Base-by-base conservation (phyloP, 169 alveolate species). In the Neospora caninum region DNA sequence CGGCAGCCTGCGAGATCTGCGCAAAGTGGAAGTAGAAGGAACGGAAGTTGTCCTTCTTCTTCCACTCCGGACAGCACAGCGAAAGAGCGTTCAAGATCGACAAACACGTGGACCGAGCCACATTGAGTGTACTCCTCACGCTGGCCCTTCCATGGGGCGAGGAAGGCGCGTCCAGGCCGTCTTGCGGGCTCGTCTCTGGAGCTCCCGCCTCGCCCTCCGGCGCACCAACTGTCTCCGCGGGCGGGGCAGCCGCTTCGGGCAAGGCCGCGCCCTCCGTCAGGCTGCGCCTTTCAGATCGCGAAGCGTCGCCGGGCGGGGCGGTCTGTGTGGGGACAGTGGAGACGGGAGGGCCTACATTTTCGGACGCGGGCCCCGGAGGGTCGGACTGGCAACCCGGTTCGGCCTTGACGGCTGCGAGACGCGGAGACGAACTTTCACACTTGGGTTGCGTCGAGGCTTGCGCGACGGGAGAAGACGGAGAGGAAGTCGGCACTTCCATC, bases 1-100 rank as follows among this genome's bases (percentile, higher is more conserved):
- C 84, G 16, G 45, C 43, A 27, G 84, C 84, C 84, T 73, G 84
- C 84, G 84, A 34, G 39, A 73, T 73, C 43, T 73, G 39, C 84
- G 45, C 84, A 73, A 73, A 73, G 84, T 73, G 84, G 42, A 73
- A 73, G n/a, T 73, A 73, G 42, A 73, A 73, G 84, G 84, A 73
- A 16, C 84, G 84, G 84, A 34, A 73, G 84, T 73, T 73, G 84
- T 73, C 84, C 43, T 73, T 73, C 84, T 73, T 73, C 84, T 73
- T 73, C 84, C 84, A 73, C 84, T 73, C 84, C 18, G 84, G 84
- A 16, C 49, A 73, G n/a, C 84, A 73, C 7, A 73, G 84, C 39
- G 84, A 73, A 13, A 73, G 45, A 2, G 84, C 84, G n/a, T 73
- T 73, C 84, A 73, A 73, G 18, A 73, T n/a, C 49, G 84, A 73